Percentiles rank a stretch among this genome's conserved stretches.
phyloP scores from a whole-genome alignment of 495 filamentous ascomycete genomes.

The Penicillium soppii region DNA sequence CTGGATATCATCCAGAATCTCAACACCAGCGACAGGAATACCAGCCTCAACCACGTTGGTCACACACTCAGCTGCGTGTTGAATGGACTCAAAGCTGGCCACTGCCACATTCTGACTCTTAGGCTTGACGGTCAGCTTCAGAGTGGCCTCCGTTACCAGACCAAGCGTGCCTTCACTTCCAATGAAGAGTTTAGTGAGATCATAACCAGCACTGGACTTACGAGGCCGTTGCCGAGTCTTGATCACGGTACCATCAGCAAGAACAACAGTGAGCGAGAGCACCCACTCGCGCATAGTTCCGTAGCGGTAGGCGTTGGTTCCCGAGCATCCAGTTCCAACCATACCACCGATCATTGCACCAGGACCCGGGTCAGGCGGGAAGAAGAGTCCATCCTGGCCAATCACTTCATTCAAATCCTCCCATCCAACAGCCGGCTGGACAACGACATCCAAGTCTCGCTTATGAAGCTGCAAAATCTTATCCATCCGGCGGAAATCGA shows the following conservation, averaged over 20 bases:
- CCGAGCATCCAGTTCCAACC: conserved; percentile 65
- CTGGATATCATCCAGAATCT: conserved; percentile 64
- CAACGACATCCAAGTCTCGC: conserved; percentile 61
- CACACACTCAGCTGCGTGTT: conserved; percentile 58
- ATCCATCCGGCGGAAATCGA: conserved; percentile 66
- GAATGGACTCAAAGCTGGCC: conserved; percentile 56
- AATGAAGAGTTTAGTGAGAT: conserved; percentile 62
- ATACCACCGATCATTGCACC: conserved; percentile 70
- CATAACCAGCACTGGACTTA: conserved; percentile 67
- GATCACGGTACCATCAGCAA: conserved; percentile 65
- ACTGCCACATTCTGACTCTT: conserved; percentile 63
- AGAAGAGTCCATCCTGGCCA: conserved; percentile 57
- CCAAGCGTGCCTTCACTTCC: conserved; percentile 66
- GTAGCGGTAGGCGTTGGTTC: conserved; percentile 67
- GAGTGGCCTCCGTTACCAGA: conserved; percentile 61
- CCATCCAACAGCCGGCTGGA: conserved; percentile 68
- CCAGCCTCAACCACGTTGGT: conserved; percentile 60
- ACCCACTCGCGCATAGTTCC: conserved; percentile 73
- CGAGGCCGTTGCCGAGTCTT: conserved; percentile 64
- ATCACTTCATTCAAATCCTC: conserved; percentile 60
- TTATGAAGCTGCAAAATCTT: conserved; percentile 55
- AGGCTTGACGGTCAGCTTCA: conserved; percentile 63
- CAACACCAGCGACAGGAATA: conserved; percentile 62
- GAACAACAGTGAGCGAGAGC: conserved; percentile 59
- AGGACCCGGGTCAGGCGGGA: conserved; percentile 66